These are phyloP conservation scores for Trichoderma reesei DNA, from an alignment of 495 filamentous ascomycete genomes.

Conservation along the genomic window DNA sequence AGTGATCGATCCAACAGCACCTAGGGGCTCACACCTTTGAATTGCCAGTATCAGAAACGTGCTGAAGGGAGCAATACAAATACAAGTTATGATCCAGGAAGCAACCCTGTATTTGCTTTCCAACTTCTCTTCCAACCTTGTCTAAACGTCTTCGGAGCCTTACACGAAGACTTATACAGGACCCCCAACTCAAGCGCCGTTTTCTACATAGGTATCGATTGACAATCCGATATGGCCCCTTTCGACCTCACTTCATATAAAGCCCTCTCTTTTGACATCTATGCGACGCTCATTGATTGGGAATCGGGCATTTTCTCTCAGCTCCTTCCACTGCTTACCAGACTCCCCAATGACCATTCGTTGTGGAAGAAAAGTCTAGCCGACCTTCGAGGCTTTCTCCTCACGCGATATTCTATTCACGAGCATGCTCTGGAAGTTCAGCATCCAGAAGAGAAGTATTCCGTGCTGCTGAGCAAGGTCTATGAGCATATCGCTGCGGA, in stretches of 20 bases:
- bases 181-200: no score
- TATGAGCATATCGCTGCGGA: slow-evolving; percentile 36
- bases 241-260: slow-evolving; percentile 24
- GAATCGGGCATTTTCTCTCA: slow-evolving; percentile 32
- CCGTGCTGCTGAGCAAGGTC: slow-evolving; percentile 39
- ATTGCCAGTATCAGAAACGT: no score
- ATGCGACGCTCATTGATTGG: slow-evolving; percentile 77
- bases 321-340: slow-evolving; percentile 32
- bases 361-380: neutral
- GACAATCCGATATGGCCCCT: neutral
- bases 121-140: no score
- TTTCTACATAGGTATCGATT: no score
- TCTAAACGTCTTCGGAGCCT: no score
- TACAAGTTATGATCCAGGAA: no score
- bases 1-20: neutral
- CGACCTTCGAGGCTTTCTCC: slow-evolving; percentile 24
- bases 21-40: neutral
- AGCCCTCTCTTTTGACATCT: slow-evolving; percentile 69
- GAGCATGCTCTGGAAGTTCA: slow-evolving; percentile 28
- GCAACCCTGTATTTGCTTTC: no score
- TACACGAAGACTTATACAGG: no score
- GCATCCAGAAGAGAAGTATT: slow-evolving; percentile 48
- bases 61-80: no score
- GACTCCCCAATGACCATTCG: slow-evolving; percentile 19
- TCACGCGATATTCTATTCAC: slow-evolving; percentile 11